Evolutionary conservation across 1,284 basidiomycete species (phyloP).

Genomic region (Boletellus sp.): DNA sequence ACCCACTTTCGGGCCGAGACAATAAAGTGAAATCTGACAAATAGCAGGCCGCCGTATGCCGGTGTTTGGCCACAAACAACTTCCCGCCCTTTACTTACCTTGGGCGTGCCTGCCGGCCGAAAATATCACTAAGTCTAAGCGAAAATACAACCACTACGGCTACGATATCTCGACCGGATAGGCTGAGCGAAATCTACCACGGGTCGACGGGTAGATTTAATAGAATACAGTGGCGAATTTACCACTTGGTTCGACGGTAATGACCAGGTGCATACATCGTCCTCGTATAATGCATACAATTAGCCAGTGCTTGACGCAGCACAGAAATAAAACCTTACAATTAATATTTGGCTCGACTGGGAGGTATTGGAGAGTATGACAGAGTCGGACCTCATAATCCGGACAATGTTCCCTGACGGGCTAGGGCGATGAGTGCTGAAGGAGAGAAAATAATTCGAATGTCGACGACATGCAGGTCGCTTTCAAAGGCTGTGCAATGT

Average conservation of each 20-base stretch:
- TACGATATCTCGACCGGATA: constrained; percentile 3
- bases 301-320: not conserved
- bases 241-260: not conserved
- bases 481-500: constrained; percentile 23
- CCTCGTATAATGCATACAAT: constrained; percentile 1
- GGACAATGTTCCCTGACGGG: not conserved
- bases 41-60: constrained; percentile 30
- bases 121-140: constrained; percentile 12
- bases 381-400: not conserved
- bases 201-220: not conserved
- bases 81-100: constrained; percentile 25
- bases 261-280: not conserved
- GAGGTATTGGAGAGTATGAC: not conserved
- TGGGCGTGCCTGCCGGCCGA: constrained; percentile 2
- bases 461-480: constrained; percentile 4
- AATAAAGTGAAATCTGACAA: constrained; percentile 34
- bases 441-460: not conserved
- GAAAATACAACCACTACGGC: constrained; percentile 13
- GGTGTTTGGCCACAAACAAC: constrained; percentile 32
- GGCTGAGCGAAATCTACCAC: not conserved
- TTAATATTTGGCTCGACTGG: not conserved
- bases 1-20: constrained; percentile 37
- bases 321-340: constrained; percentile 8
- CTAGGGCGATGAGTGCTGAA: not conserved
- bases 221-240: not conserved